Evolutionary conservation across 495 filamentous ascomycete genomes (phyloP).

Genomic region (Penicillium manginii): DNA sequence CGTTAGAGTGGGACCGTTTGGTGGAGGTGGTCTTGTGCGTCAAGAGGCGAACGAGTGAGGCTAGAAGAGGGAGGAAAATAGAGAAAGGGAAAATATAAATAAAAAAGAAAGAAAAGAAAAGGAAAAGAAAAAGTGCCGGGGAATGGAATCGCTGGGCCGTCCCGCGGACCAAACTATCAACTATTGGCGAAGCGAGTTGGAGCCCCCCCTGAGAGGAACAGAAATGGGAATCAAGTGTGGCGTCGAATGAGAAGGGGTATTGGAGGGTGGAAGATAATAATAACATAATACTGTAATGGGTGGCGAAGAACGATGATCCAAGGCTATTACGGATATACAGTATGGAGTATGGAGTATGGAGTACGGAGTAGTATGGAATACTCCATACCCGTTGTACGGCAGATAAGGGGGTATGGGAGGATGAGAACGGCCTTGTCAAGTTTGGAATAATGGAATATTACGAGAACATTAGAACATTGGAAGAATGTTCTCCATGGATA

Average conservation of each 20-base stretch:
- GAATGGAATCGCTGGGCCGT: conserved; percentile 20
- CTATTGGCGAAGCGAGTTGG: neutral
- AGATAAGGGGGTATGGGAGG: no score
- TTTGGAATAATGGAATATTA: no score
- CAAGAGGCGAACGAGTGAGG: neutral
- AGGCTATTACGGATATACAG: no score
- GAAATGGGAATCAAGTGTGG: neutral
- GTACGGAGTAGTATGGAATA: no score
- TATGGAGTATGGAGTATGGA: no score
- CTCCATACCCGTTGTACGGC: no score
- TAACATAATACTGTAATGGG: neutral
- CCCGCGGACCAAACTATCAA: conserved; percentile 20
- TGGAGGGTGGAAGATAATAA: neutral
- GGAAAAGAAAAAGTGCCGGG: neutral
- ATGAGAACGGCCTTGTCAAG: no score
- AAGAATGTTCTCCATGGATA: no score
- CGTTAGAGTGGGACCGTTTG: conserved; percentile 23
- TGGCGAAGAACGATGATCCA: neutral
- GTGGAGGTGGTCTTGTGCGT: neutral
- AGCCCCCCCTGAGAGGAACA: neutral
- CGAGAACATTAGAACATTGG: no score
- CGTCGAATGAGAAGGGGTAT: neutral
- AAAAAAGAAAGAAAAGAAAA: neutral
- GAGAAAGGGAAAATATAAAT: neutral
- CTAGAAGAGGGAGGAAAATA: neutral